Evolutionary conservation across 805 yeast species (phyloP).

Genomic region (Cyberlindnera mississippiensis): DNA sequence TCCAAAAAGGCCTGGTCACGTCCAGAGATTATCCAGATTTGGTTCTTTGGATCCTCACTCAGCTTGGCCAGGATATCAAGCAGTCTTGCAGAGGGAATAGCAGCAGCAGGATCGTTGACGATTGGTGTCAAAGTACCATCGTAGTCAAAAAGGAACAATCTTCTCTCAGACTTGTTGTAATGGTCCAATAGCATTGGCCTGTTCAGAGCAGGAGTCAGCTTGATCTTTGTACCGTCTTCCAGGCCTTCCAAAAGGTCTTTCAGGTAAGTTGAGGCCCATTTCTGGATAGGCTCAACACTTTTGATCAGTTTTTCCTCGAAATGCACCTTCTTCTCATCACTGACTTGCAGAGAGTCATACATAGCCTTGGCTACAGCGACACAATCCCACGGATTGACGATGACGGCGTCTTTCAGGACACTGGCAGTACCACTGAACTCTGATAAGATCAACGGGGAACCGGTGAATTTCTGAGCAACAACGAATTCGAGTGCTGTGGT

Average conservation of each 20-base stretch:
- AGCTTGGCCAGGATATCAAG: slow-evolving; percentile 54
- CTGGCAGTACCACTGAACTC: slow-evolving; percentile 91
- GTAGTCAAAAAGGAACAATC: slow-evolving; percentile 88
- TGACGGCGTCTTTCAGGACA: slow-evolving; percentile 65
- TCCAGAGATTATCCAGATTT: slow-evolving; percentile 94
- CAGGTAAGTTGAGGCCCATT: slow-evolving; percentile 71
- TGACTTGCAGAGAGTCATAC: slow-evolving; percentile 59
- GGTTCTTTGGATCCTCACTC: slow-evolving; percentile 72
- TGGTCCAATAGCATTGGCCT: slow-evolving; percentile 57
- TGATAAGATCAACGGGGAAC: slow-evolving; percentile 77
- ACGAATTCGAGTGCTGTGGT: slow-evolving; percentile 92
- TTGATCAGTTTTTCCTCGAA: slow-evolving; percentile 54
- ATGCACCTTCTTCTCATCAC: slow-evolving; percentile 39
- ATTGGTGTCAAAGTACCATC: slow-evolving; percentile 98
- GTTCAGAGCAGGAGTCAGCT: slow-evolving; percentile 78
- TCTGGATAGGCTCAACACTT: slow-evolving; percentile 71
- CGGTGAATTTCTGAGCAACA: slow-evolving; percentile 71
- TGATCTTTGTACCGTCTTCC: slow-evolving; percentile 36
- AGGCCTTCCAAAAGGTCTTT: slow-evolving; percentile 42
- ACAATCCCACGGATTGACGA: slow-evolving; percentile 96
- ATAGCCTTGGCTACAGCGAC: slow-evolving; percentile 88
- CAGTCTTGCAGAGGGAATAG: slow-evolving; percentile 82
- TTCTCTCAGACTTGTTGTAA: slow-evolving; percentile 57
- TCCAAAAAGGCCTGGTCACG: slow-evolving; percentile 89
- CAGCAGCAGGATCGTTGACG: slow-evolving; percentile 96